Conservation (phyloP, 2,329 filamentous ascomycete genomes). For the Alternaria gansuensis region DNA sequence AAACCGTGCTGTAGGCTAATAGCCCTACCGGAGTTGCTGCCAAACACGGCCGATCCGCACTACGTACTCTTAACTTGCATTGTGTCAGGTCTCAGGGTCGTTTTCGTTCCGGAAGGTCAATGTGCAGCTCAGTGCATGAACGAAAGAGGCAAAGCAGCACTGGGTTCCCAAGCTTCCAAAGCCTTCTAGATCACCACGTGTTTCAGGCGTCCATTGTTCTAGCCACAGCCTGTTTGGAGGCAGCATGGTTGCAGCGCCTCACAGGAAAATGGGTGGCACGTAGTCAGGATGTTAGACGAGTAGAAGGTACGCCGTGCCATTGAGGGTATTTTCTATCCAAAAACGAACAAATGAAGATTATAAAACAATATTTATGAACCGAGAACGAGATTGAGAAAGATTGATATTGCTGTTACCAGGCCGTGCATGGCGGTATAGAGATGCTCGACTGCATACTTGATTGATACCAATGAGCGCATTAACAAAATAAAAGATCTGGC, state of each 20-base stretch:
- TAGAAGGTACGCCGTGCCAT: constrained; percentile 9
- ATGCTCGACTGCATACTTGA: background rate
- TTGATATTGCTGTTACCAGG: background rate
- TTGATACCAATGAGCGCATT: background rate
- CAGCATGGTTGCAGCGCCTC: background rate
- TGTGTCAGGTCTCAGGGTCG: constrained; percentile 5
- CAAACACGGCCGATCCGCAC: background rate
- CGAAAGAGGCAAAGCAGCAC: background rate
- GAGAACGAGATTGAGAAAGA: background rate
- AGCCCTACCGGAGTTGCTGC: background rate
- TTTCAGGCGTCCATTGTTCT: background rate
- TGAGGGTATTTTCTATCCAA: constrained; percentile 16
- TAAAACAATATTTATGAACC: background rate
- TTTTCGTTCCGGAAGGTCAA: background rate
- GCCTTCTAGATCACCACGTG: background rate
- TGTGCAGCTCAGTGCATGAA: constrained; percentile 7
- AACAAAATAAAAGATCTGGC: background rate
- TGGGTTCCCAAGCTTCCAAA: background rate
- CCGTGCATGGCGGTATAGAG: background rate
- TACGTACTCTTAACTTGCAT: background rate
- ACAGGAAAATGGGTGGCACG: background rate
- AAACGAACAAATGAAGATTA: constrained; percentile 3
- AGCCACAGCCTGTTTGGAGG: background rate
- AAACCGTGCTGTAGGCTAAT: background rate
- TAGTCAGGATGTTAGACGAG: background rate